These are phyloP conservation scores for Boletus coccyginus DNA, from an alignment of 768 basidiomycete genomes.

Conservation along the genomic window DNA sequence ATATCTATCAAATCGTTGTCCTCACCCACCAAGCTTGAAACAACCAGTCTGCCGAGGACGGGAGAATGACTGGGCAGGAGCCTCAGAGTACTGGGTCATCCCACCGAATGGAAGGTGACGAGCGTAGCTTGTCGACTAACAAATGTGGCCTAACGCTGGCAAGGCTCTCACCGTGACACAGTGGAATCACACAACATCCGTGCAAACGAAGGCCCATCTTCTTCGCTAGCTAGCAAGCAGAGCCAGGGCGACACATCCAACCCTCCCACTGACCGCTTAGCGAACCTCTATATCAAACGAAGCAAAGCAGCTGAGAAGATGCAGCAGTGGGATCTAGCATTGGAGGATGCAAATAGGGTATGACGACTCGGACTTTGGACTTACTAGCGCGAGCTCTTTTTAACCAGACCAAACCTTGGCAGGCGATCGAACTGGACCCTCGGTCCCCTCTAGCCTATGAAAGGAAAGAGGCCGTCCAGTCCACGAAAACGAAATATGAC, in stretches of 20 bases:
- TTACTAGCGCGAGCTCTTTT: not conserved
- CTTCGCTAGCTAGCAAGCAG: not conserved
- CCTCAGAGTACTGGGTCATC: no score
- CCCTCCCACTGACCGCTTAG: not conserved
- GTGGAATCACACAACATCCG: no score
- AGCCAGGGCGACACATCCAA: not conserved
- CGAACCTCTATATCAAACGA: not conserved
- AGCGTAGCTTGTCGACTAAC: not conserved
- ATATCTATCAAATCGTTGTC: no score
- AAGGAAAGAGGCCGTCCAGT: not conserved
- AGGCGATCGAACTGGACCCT: not conserved
- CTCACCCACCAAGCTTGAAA: no score
- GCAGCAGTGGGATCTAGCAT: not conserved
- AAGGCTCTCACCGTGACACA: no score
- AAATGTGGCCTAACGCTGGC: no score
- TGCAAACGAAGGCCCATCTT: no score
- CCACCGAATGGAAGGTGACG: no score
- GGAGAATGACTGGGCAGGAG: no score
- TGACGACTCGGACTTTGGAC: no score
- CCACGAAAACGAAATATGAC: not conserved
- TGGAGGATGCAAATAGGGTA: not conserved
- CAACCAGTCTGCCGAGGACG: not conserved
- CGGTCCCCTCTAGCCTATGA: not conserved
- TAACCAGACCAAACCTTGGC: not conserved
- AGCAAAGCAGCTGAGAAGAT: not conserved